phyloP scores from a whole-genome alignment of 768 basidiomycete species.

The Kwoniella shandongensis region DNA sequence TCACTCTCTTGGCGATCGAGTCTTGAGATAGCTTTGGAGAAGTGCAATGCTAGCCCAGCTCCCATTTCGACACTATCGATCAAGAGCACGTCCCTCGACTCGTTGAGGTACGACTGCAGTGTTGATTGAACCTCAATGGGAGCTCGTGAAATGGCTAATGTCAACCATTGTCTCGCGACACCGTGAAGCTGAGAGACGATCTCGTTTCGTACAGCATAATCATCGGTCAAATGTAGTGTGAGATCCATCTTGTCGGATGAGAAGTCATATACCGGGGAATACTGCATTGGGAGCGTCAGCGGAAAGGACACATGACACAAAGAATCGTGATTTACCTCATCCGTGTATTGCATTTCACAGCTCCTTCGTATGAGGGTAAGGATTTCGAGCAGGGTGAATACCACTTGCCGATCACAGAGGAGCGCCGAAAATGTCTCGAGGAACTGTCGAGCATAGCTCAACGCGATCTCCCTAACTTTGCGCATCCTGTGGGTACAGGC shows the following conservation, averaged over 20 bases:
- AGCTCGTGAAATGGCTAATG: slow-evolving; percentile 78
- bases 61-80: slow-evolving; percentile 82
- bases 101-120: slow-evolving; percentile 85
- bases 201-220: slow-evolving; percentile 78
- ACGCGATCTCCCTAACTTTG: slow-evolving; percentile 77
- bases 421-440: slow-evolving; percentile 90
- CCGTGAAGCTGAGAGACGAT: slow-evolving; percentile 73
- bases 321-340: slow-evolving; percentile 65
- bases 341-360: slow-evolving; percentile 84
- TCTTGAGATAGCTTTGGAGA: slow-evolving; percentile 75
- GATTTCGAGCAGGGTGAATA: slow-evolving; percentile 86
- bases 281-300: too few relatives aligned
- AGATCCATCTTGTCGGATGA: slow-evolving; percentile 73
- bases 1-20: slow-evolving; percentile 67
- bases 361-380: slow-evolving; percentile 82
- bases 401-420: slow-evolving; percentile 83
- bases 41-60: slow-evolving; percentile 81
- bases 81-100: slow-evolving; percentile 68
- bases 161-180: slow-evolving; percentile 79
- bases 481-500: slow-evolving; percentile 77
- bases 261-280: slow-evolving; percentile 82
- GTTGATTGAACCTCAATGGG: slow-evolving; percentile 91
- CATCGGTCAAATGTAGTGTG: slow-evolving; percentile 77
- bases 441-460: slow-evolving; percentile 77
- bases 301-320: slow-evolving; percentile 47